phyloP scores from a whole-genome alignment of 805 yeast genomes.

The Tetrapisispora pingtungensis region DNA sequence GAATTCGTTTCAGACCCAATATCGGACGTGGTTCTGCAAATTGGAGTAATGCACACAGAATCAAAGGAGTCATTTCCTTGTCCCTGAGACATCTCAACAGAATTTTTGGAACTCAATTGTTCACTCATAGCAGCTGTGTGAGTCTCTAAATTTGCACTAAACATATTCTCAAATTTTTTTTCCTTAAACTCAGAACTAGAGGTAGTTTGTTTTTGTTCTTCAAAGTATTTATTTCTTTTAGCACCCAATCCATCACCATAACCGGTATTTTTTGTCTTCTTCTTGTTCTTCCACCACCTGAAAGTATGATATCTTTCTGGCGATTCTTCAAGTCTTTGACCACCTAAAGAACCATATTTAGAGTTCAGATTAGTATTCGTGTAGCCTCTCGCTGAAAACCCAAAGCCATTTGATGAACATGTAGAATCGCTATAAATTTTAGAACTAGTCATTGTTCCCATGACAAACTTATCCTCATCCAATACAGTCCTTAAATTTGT shows the following conservation, averaged over 20 bases:
- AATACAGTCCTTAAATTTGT: not conserved
- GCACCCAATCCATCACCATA: too few relatives aligned
- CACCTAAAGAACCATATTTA: not conserved
- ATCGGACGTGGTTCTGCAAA: not conserved
- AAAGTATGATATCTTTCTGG: conserved; percentile 4
- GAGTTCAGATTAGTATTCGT: not conserved
- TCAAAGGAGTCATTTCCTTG: not conserved
- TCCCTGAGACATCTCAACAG: not conserved
- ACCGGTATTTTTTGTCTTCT: not conserved
- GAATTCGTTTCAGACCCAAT: not conserved
- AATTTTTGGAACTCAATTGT: not conserved
- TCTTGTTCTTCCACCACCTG: conserved; percentile 8
- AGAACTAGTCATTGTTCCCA: not conserved
- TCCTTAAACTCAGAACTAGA: too few relatives aligned
- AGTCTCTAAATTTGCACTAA: not conserved
- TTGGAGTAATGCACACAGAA: conserved; percentile 3
- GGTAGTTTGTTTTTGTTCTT: not conserved
- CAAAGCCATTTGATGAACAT: not conserved
- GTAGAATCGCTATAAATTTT: not conserved
- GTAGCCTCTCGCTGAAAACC: not conserved
- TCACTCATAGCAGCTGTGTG: not conserved
- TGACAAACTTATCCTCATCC: not conserved
- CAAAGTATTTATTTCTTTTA: too few relatives aligned
- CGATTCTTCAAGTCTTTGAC: not conserved
- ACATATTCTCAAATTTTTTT: not conserved